Evolutionary conservation across 2,329 filamentous ascomycete genomes (phyloP), one percentile per base, ranked within the genome.

Genomic region (Microdochium bolleyi): DNA sequence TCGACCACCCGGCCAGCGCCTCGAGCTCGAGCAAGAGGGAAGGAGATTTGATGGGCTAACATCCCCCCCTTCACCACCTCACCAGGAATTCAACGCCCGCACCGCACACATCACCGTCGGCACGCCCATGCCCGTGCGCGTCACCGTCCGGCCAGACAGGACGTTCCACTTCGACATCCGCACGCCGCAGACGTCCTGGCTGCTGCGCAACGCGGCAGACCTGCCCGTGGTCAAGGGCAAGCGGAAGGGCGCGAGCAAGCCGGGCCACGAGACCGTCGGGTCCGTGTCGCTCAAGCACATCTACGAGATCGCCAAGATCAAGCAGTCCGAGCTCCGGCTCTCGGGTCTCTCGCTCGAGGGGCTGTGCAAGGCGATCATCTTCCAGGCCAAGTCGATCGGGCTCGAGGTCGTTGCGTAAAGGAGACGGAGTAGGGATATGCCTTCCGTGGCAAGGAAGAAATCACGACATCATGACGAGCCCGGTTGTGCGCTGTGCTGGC

Each of bases 301-400:
- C 22, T 97, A 91, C 73, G 92, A 97, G 74, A 97, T 99, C 70
- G 94, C 94, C 59, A 92, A 89, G 78, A 95, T 99, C 65, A 99
- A 99, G 80, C 87, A 89, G 60, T 75, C 79, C 51, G 89, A 94
- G 71, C 73, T 85, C 56, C 79, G 89, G 54, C 70, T 92, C 56
- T 89, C 87, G 2, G 88, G 87, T 2, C 67, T 89, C 61, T 78
- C 81, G 49, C 70, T 92, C 51, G 77, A 90, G 67, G 85, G 85
- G 1, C 64, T 92, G 25, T 90, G 87, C 72, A 84, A 80, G 70
- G 82, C 84, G 52, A 76, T 92, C 55, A 89, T 92, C 60, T 84
- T 76, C 59, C 85, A 89, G 70, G 84, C 85, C 54, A 89, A 84
- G 72, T 87, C 85, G 21, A 84, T 91, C 62, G 89, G 89, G 16